These are phyloP conservation scores for Pyrenophora seminiperda DNA, from an alignment of 2,329 filamentous ascomycete genomes.

Conservation along the genomic window DNA sequence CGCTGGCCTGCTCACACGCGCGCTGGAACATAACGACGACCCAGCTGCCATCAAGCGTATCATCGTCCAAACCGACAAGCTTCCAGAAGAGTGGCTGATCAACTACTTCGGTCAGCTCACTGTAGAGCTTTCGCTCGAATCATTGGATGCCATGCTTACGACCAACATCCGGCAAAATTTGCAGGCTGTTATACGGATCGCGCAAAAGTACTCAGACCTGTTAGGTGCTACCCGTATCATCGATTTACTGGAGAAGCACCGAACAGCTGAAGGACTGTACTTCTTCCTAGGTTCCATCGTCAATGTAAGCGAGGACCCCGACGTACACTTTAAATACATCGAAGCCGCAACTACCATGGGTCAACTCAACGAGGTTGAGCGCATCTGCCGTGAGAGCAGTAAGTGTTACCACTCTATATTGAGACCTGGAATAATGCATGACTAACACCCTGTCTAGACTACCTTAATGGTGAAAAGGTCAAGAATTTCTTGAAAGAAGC, in stretches of 20 bases:
- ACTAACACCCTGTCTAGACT: constrained; percentile 46
- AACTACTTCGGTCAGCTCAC: constrained; percentile 93
- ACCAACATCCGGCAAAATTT: constrained; percentile 96
- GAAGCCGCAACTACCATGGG: constrained; percentile 93
- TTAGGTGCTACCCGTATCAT: constrained; percentile 87
- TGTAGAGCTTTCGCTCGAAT: constrained; percentile 92
- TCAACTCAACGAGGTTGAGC: constrained; percentile 94
- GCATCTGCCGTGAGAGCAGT: constrained; percentile 90
- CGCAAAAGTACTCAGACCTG: constrained; percentile 97
- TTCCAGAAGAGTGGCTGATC: constrained; percentile 88
- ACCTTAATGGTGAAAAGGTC: constrained; percentile 90
- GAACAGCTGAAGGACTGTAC: constrained; percentile 94
- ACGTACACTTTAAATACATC: constrained; percentile 99
- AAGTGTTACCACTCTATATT: background rate
- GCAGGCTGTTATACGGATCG: constrained; percentile 90
- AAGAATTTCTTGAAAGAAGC: constrained; percentile 99
- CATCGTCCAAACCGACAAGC: constrained; percentile 81
- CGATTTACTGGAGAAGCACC: constrained; percentile 95
- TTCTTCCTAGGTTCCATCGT: constrained; percentile 98
- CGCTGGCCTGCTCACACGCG: constrained; percentile 72
- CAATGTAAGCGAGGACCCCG: constrained; percentile 91
- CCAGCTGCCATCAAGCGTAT: constrained; percentile 88
- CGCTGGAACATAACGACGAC: constrained; percentile 93
- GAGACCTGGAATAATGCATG: no score
- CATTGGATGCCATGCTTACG: constrained; percentile 94